These are phyloP conservation scores for Actinidia arguta DNA, from an alignment of 179 eudicot species.

Conservation along the genomic window DNA sequence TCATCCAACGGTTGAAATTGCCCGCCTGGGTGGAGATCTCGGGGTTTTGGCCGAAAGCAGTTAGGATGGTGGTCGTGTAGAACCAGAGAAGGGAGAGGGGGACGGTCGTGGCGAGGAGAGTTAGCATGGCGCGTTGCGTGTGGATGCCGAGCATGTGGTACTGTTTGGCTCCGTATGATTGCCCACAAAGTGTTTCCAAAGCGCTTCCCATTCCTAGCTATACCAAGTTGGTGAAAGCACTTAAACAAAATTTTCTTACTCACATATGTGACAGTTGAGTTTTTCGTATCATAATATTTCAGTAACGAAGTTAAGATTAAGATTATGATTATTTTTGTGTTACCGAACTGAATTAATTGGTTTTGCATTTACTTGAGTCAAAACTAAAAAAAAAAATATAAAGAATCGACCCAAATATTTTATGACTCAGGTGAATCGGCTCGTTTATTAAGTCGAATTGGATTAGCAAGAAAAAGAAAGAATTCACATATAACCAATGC, in stretches of 20 bases:
- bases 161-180: conserved; percentile 77
- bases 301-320: background rate
- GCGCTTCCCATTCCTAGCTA: conserved; percentile 81
- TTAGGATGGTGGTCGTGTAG: conserved; percentile 43
- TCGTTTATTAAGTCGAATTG: too few species aligned
- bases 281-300: background rate
- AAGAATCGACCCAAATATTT: too few species aligned
- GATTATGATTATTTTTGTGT: background rate
- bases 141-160: conserved; percentile 68
- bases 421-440: too few species aligned
- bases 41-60: conserved; percentile 54
- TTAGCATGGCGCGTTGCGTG: conserved; percentile 53
- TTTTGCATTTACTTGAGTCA: too few species aligned
- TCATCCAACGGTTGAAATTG: conserved; percentile 47
- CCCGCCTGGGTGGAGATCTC: conserved; percentile 64
- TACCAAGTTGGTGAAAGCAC: background rate
- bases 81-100: conserved; percentile 59
- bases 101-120: conserved; percentile 40
- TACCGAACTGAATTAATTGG: too few species aligned
- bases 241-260: background rate
- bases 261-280: too few species aligned
- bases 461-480: too few species aligned
- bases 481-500: too few species aligned
- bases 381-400: too few species aligned
- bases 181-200: conserved; percentile 75